Conservation (phyloP, 345 rosid genomes). For the Hibiscus trionum region DNA sequence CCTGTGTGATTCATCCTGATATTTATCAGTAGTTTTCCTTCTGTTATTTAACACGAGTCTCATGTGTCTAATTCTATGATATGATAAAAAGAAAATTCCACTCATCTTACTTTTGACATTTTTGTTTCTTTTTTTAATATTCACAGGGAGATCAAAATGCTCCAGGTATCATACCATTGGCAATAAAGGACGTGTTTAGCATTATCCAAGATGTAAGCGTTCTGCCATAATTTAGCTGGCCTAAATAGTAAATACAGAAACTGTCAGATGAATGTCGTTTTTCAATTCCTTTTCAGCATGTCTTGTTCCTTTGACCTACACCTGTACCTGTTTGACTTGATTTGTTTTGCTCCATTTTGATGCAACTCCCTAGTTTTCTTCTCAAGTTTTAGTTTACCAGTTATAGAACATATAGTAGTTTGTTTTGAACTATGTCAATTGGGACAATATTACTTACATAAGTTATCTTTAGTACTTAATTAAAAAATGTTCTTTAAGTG, state of each 20-base stretch:
- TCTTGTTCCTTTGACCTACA: not conserved
- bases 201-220: slow-evolving; percentile 91
- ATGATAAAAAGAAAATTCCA: not conserved
- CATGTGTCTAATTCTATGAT: not conserved
- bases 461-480: not conserved
- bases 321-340: not conserved
- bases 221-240: not conserved
- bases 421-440: not conserved
- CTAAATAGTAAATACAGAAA: not conserved
- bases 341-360: not conserved
- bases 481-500: not conserved
- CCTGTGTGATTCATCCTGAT: not conserved
- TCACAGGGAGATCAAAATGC: slow-evolving; percentile 89
- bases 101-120: not conserved
- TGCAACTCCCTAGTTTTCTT: not conserved
- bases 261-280: not conserved
- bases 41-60: not conserved
- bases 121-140: slow-evolving; percentile 6
- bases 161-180: slow-evolving; percentile 96
- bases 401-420: not conserved
- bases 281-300: not conserved
- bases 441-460: not conserved
- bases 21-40: not conserved
- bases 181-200: slow-evolving; percentile 98
- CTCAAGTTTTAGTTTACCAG: not conserved